Conservation (phyloP, 768 basidiomycete species). For the Lactifluus subvellereus region DNA sequence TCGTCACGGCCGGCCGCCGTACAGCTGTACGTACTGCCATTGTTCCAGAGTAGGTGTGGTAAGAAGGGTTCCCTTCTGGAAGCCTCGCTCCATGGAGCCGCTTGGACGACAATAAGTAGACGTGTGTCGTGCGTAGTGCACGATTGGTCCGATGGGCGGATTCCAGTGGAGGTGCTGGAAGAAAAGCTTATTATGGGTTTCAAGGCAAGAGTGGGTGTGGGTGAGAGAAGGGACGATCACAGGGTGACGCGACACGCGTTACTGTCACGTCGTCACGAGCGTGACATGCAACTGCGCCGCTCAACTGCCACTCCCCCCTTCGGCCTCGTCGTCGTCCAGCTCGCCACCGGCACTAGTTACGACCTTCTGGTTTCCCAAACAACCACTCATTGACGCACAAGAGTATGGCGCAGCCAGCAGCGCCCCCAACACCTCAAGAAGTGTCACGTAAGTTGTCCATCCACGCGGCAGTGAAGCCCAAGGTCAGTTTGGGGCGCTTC, state of each 20-base stretch:
- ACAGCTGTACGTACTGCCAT: constrained; percentile 1
- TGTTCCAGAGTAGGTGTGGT: constrained; percentile 11
- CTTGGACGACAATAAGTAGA: neutral
- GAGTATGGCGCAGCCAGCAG: constrained; percentile 28
- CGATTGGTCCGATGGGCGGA: constrained; percentile 15
- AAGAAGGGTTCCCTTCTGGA: constrained; percentile 8
- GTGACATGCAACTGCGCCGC: constrained; percentile 9
- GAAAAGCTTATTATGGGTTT: neutral
- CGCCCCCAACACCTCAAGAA: constrained; percentile 82
- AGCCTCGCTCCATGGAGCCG: neutral
- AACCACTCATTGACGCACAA: neutral
- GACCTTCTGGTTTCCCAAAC: neutral
- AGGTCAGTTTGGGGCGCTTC: constrained; percentile 28
- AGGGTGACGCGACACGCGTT: neutral
- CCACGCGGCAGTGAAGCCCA: constrained; percentile 52
- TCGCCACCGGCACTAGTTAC: neutral
- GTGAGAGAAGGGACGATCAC: too few species aligned
- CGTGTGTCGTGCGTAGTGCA: neutral
- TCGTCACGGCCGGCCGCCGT: constrained; percentile 15
- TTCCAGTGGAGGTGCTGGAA: constrained; percentile 1
- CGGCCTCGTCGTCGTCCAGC: constrained; percentile 8
- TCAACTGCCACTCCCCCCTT: neutral
- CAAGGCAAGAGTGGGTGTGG: neutral
- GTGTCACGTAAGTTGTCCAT: constrained; percentile 81
- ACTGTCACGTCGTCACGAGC: constrained; percentile 6